Evolutionary conservation across 2,329 filamentous ascomycete genomes (phyloP).

Genomic region (Colletotrichum zoysiae): DNA sequence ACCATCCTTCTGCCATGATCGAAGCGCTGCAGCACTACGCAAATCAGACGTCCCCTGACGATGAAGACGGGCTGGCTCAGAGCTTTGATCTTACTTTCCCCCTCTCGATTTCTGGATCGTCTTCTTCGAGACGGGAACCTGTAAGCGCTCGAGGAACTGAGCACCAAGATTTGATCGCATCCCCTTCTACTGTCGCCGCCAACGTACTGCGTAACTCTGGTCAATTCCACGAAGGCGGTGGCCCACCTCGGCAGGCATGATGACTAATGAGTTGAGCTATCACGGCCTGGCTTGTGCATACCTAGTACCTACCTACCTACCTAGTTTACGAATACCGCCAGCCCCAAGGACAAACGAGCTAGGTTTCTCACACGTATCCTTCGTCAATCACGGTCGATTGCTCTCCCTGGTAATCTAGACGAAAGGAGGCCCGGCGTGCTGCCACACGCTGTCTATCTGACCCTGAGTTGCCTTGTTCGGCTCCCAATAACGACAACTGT

Average conservation of each 20-base stretch:
- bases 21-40: slow-evolving; percentile 8
- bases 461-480: not conserved
- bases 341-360: not conserved
- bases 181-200: not conserved
- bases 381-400: not conserved
- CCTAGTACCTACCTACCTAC: too few species aligned
- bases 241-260: slow-evolving; percentile 16
- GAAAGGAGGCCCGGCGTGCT: not conserved
- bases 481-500: slow-evolving; percentile 8
- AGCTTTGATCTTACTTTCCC: not conserved
- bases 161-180: not conserved
- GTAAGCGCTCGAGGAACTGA: not conserved
- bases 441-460: not conserved
- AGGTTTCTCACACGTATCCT: not conserved
- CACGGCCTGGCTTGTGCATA: not conserved
- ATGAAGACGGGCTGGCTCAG: not conserved
- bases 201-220: not conserved
- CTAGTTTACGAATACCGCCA: not conserved
- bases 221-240: not conserved
- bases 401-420: not conserved
- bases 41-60: slow-evolving; percentile 17
- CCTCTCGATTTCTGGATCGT: not conserved
- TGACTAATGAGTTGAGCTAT: not conserved
- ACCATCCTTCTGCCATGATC: slow-evolving; percentile 6
- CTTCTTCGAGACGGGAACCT: not conserved